Evolutionary conservation across 2,329 filamentous ascomycete genomes (phyloP), one percentile per base, ranked within the genome.

Genomic region (Periconia digitata): DNA sequence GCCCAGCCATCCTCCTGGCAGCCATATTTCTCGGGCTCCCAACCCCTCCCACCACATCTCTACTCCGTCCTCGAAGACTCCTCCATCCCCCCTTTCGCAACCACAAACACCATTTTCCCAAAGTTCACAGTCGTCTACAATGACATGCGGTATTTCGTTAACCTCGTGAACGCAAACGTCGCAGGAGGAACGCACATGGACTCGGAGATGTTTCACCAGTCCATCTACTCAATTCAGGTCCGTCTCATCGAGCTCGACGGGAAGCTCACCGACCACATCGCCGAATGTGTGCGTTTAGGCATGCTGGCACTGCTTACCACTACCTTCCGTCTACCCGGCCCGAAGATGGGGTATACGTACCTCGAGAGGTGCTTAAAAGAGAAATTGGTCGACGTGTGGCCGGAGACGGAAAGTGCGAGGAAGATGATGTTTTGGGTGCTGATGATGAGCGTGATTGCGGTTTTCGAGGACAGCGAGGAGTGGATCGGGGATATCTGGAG

Each of bases 271-370:
- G 27, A 37, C 17, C 6, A 6, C 13, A 13, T 50, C 7, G 37
- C 36, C 8, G 47, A 53, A 17, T 35, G 24, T 10, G 15, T 53
- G 8, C 44, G 50, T 10, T 37, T 50, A 7, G 40, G 38, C 8
- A 46, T 50, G 43, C 42, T 53, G 5, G 43, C 46, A 3, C 37
- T 41, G 15, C 36, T 53, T 12, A 47, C 50, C 6, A 49, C 50
- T 7, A 49, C 50, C 8, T 50, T 49, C 40, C 39, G 38, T 12
- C 18, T 50, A 6, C 50, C 50, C 2, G 37, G 36, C 15, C 34
- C 36, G 15, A 53, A 53, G 29, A 43, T 53, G 39, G 46, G 44
- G 12, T 50, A 53, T 24, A 29, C 18, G 23, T 29, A 49, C 23
- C 22, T 52, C 6, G 21, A 20, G 22, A n/a, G 17, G 5, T 17